phyloP scores from a whole-genome alignment of 192 early-diverging fungal genomes.

The Umbelopsis ramanniana region DNA sequence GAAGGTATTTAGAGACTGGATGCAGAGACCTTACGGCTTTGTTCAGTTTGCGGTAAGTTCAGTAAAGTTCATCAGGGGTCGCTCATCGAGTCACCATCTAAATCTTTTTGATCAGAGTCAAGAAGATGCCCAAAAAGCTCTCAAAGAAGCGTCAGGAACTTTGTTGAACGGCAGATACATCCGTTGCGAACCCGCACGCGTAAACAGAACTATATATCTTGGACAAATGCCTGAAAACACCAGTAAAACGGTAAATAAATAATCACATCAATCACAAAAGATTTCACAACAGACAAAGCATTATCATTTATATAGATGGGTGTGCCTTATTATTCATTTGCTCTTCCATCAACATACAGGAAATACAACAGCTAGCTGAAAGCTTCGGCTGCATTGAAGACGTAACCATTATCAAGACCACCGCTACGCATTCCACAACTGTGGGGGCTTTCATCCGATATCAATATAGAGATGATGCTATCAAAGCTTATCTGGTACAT shows the following conservation, averaged over 20 bases:
- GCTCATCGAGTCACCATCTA: not conserved
- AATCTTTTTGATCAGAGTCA: conserved; percentile 39
- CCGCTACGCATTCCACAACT: conserved; percentile 42
- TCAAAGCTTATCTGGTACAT: conserved; percentile 62
- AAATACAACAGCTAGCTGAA: conserved; percentile 47
- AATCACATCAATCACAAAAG: too few species aligned
- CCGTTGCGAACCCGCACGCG: conserved; percentile 76
- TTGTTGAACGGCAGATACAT: conserved; percentile 70
- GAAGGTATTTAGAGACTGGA: conserved; percentile 77
- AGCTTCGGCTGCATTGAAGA: conserved; percentile 69
- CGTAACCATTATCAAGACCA: conserved; percentile 55
- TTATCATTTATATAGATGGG: not conserved
- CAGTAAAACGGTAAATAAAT: conserved; percentile 45
- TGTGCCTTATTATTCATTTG: not conserved
- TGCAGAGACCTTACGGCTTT: conserved; percentile 74
- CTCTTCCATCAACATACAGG: conserved; percentile 9
- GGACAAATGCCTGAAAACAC: conserved; percentile 46
- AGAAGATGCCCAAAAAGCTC: conserved; percentile 59
- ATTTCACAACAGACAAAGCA: not conserved
- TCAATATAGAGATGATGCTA: conserved; percentile 72
- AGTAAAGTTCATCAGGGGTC: not conserved
- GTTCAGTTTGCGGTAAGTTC: conserved; percentile 70
- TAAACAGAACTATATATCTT: conserved; percentile 75
- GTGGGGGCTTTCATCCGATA: conserved; percentile 75
- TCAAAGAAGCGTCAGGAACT: conserved; percentile 68